Conservation (phyloP, 805 yeast genomes). For the Metschnikowia shivogae region DNA sequence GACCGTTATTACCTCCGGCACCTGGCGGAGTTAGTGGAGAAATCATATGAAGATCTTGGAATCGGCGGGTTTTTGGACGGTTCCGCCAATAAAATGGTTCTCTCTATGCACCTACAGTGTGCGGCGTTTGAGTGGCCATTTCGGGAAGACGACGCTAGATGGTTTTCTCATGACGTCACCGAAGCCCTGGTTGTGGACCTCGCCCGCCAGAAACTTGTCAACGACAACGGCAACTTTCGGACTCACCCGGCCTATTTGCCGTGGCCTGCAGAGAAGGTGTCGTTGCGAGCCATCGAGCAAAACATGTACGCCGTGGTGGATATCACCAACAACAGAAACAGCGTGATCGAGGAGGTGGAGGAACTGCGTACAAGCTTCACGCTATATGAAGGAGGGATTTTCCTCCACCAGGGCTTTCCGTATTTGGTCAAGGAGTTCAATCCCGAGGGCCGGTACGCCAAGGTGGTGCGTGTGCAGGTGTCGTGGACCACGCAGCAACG, state of each 20-base stretch:
- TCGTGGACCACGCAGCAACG: slow-evolving; percentile 93
- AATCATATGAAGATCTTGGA: slow-evolving; percentile 39
- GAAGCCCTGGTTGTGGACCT: slow-evolving; percentile 23
- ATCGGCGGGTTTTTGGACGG: slow-evolving; percentile 34
- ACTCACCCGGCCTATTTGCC: slow-evolving; percentile 57
- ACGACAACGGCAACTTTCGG: slow-evolving; percentile 27
- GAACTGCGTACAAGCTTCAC: slow-evolving; percentile 87
- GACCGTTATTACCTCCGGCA: slow-evolving; percentile 80
- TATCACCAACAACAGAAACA: slow-evolving; percentile 68
- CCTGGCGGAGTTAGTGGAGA: slow-evolving; percentile 53
- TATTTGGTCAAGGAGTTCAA: slow-evolving; percentile 83
- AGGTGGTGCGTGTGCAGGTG: slow-evolving; percentile 82
- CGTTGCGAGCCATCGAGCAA: slow-evolving; percentile 80
- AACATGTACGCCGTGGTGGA: slow-evolving; percentile 86
- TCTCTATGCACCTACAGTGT: slow-evolving; percentile 87
- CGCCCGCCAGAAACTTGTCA: slow-evolving; percentile 36
- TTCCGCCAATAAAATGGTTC: slow-evolving; percentile 38
- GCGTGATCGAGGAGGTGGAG: slow-evolving; percentile 85
- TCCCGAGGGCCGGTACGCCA: slow-evolving; percentile 73
- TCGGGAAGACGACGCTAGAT: slow-evolving; percentile 47
- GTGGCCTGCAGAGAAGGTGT: slow-evolving; percentile 73
- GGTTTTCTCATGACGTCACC: slow-evolving; percentile 41
- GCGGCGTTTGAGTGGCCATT: slow-evolving; percentile 87
- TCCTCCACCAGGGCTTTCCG: slow-evolving; percentile 89
- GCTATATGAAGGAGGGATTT: slow-evolving; percentile 86